Conservation (phyloP, 2,329 filamentous ascomycete genomes). For the Hypoxylon sp. region DNA sequence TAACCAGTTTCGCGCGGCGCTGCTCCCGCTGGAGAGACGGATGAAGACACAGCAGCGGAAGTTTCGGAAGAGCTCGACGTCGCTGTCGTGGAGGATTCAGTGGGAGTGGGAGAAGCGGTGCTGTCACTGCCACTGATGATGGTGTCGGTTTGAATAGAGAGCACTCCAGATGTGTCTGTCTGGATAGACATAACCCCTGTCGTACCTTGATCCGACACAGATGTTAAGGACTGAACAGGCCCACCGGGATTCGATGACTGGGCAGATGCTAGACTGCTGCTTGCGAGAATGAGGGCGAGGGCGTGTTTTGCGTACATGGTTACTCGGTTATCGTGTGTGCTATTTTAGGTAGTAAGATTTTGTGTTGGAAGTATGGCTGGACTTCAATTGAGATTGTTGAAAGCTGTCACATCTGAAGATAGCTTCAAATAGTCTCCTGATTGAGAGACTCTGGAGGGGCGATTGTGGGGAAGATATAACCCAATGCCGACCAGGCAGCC, state of each 20-base stretch:
- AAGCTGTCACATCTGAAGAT: neutral
- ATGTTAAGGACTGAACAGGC: conserved; percentile 29
- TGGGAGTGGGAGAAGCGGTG: conserved; percentile 16
- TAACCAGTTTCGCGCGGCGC: conserved; percentile 35
- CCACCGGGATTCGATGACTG: conserved; percentile 41
- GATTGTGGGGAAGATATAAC: conserved; percentile 24
- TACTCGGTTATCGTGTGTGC: neutral
- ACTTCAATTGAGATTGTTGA: neutral
- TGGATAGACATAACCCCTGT: conserved; percentile 32
- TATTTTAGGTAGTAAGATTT: neutral
- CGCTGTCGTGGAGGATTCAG: conserved; percentile 16
- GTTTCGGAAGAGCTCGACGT: conserved; percentile 20
- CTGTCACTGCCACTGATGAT: conserved; percentile 2
- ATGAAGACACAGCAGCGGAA: conserved; percentile 19
- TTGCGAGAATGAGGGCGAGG: conserved; percentile 16
- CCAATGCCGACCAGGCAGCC: neutral
- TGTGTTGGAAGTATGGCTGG: neutral
- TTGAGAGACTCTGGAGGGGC: conserved; percentile 2
- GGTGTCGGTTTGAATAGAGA: conserved; percentile 22
- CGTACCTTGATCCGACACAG: conserved; percentile 24
- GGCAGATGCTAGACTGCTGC: conserved; percentile 24
- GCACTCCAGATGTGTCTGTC: conserved; percentile 25
- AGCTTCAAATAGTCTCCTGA: conserved; percentile 6
- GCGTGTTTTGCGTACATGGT: conserved; percentile 32
- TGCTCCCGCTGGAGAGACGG: conserved; percentile 26